Conservation (phyloP, 2,329 filamentous ascomycete species). For the Zasmidium citrigriseum region DNA sequence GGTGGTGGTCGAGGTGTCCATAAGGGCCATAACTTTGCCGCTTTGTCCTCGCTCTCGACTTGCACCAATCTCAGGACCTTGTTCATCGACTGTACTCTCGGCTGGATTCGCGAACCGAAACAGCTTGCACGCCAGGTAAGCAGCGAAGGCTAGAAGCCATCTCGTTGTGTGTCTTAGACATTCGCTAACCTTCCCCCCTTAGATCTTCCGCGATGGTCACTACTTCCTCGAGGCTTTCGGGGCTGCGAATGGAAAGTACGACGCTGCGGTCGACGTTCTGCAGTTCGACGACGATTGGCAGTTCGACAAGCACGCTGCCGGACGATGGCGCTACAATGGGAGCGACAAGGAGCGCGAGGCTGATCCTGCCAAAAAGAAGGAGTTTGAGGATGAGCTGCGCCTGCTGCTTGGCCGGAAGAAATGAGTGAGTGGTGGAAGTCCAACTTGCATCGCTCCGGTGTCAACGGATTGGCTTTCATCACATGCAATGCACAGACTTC, state of each 20-base stretch:
- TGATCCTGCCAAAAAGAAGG: conserved; percentile 9
- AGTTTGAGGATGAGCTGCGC: conserved; percentile 12
- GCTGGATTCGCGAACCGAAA: conserved; percentile 6
- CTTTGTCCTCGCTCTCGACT: conserved; percentile 26
- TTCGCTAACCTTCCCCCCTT: too few relatives aligned
- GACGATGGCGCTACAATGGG: not conserved
- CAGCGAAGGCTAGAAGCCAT: too few relatives aligned
- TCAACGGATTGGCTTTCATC: too few relatives aligned
- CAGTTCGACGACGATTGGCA: conserved; percentile 19
- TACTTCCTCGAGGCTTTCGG: conserved; percentile 30
- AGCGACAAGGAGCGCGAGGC: not conserved
- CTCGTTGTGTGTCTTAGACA: too few relatives aligned
- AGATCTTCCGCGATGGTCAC: conserved; percentile 28
- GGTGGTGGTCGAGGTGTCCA: conserved; percentile 13
- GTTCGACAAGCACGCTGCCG: conserved; percentile 13
- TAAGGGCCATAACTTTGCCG: conserved; percentile 24
- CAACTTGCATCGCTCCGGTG: not conserved
- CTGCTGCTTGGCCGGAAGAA: not conserved
- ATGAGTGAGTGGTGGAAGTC: not conserved
- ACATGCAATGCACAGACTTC: too few relatives aligned
- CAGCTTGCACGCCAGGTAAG: conserved; percentile 21
- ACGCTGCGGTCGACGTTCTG: conserved; percentile 30
- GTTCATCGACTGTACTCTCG: conserved; percentile 25
- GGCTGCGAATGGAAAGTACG: conserved; percentile 22
- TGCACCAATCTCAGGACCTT: conserved; percentile 30